Evolutionary conservation across 2,329 filamentous ascomycete genomes (phyloP), one percentile per base, ranked within the genome.

Genomic region (Neonectria punicea): DNA sequence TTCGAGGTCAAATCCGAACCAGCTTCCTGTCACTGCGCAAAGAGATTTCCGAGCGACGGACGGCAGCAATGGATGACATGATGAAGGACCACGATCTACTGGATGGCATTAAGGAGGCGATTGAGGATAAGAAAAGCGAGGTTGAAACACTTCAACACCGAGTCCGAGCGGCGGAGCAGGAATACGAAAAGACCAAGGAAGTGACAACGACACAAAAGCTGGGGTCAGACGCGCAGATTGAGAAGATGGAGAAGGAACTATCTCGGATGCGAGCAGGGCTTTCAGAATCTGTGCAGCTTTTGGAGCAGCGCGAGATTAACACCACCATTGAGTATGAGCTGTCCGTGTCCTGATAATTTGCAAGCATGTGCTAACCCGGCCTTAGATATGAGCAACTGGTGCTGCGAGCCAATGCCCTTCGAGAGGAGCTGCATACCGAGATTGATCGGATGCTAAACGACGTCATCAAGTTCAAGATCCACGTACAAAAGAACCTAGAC

Each of bases 221-320:
- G 77, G 91, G 90, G 8, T 93, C 91, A 2, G 96, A 98, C 77
- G 90, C 94, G 9, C 95, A 98, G 79, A 97, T 99, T 74, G 96
- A 99, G 80, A 96, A 96, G 84, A 97, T 98, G 91, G 96, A 99
- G 81, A 98, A 97, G 80, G 94, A 99, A 78, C 84, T 99, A n/a
- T 92, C 93, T 51, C 93, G 94, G 78, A 97, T 98, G 93, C 88
- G 94, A 46, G 88, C 91, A 2, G 91, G 91, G 11, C 83, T 98
- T 32, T 91, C 89, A 3, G 95, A 98, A 78, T 94, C 90, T 36
- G 92, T 98, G 58, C 93, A 98, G 80, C 80, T 97, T 53, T 91
- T 98, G 87, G 94, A 98, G 78, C 95, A 98, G 80, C 87, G 93
- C 60, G 94, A 98, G 83, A 97, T 98, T 88, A 97, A 94, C 74